phyloP scores from a whole-genome alignment of 805 yeast genomes.

The Osmozyma mogii region DNA sequence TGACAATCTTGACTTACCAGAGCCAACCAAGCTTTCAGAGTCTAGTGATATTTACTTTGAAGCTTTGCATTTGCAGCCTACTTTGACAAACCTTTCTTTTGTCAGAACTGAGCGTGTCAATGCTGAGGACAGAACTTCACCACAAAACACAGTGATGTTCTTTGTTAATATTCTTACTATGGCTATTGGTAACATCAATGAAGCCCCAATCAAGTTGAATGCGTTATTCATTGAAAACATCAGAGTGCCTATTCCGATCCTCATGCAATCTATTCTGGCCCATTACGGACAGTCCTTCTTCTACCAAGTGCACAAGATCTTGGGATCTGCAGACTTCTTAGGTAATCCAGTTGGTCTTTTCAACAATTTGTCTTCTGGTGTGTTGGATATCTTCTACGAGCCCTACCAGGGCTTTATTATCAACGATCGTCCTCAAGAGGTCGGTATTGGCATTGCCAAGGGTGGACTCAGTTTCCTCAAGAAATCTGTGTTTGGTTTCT shows the following conservation, averaged over 20 bases:
- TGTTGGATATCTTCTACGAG: constrained; percentile 91
- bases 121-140: constrained; percentile 50
- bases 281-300: constrained; percentile 91
- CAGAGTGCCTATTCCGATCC: constrained; percentile 72
- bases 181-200: constrained; percentile 96
- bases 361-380: constrained; percentile 89
- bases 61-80: constrained; percentile 85
- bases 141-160: constrained; percentile 64
- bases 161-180: constrained; percentile 81
- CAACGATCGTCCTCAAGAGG: constrained; percentile 92
- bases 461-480: constrained; percentile 93
- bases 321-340: constrained; percentile 93
- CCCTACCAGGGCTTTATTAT: constrained; percentile 94
- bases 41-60: constrained; percentile 84
- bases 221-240: constrained; percentile 84
- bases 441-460: constrained; percentile 91
- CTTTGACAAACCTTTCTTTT: constrained; percentile 81
- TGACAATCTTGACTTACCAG: constrained; percentile 57
- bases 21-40: constrained; percentile 47
- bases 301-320: constrained; percentile 82
- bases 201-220: constrained; percentile 88
- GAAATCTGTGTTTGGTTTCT: constrained; percentile 89
- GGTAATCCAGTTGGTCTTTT: constrained; percentile 98
- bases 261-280: constrained; percentile 61
- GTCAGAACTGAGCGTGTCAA: constrained; percentile 77